Evolutionary conservation across 345 rosid genomes (phyloP), one percentile per base, ranked within the genome.

Genomic region (Isatis tinctoria): DNA sequence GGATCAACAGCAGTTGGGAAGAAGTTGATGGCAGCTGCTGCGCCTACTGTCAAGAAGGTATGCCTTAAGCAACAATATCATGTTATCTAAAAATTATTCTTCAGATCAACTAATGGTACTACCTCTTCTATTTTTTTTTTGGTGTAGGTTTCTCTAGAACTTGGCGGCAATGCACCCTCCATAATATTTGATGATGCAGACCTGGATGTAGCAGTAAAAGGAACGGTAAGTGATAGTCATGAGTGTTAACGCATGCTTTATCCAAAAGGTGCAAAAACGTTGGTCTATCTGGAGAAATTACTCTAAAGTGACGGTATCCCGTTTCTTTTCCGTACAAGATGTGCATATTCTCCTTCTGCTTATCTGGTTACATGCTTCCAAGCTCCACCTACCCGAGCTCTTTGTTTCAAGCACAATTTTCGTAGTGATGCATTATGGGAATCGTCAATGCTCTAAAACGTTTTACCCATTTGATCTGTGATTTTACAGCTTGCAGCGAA

Each of bases 111-210:
- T 30, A 71, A 41, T 22, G 27, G 16, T 11, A 59, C 5, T 65
- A 75, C 54, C 78, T 69, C 72, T 64, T 74, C 58, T 32, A 1
- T 22, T 2, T 72, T 53, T 22, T 76, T 32, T 22, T 61, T 60
- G 56, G 53, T 71, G 20, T 77, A 90, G 99, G 65, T 92, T 53
- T 92, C 99, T 76, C 81, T 95, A 74, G 99, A 95, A 82, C 98
- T 95, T 54, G 99, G 97, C 14, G 99, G 99, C 62, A 92, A 92
- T 78, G 99, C 99, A 65, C 99, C 97, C 54, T 95, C 96, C 85
- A 95, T 95, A 72, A 81, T 95, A 70, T 95, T 95, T 85, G 92
- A 95, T 79, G 97, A 90, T 74, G 99, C 99, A 18, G 90, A 92
- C 82, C 56, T 92, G 76, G 94, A 90, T 45, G 98, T 90, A 56